Percentiles rank a stretch among this genome's conserved stretches.
phyloP scores from a whole-genome alignment of 345 rosid genomes.

The Alliaria petiolata region DNA sequence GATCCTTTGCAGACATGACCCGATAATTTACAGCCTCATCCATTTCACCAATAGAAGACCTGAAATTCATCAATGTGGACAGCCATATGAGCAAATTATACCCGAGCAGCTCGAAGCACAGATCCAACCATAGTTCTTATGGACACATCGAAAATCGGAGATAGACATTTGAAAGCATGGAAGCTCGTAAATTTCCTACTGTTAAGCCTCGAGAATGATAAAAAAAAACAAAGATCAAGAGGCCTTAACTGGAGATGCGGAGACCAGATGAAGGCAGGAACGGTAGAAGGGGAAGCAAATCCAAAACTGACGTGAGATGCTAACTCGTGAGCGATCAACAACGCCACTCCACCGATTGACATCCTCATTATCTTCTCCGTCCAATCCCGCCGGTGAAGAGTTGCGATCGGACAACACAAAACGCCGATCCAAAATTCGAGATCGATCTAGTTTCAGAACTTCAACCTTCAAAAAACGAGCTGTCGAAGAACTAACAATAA shows the following conservation, averaged over 20 bases:
- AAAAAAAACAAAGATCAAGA: not conserved
- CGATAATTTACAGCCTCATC: conserved; percentile 52
- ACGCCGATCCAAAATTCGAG: not conserved
- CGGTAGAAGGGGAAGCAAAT: conserved; percentile 36
- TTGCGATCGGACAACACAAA: not conserved
- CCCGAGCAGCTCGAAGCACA: too few relatives aligned
- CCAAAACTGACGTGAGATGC: not conserved
- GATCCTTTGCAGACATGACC: conserved; percentile 63
- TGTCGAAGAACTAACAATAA: not conserved
- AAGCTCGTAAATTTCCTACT: not conserved
- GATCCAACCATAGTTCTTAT: not conserved
- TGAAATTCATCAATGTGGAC: not conserved
- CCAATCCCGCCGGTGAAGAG: not conserved
- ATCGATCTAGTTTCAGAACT: not conserved
- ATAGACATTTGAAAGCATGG: not conserved
- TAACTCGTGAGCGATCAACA: conserved; percentile 6
- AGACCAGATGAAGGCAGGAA: conserved; percentile 78
- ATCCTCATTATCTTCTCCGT: not conserved
- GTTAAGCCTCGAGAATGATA: not conserved
- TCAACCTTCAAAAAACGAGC: not conserved
- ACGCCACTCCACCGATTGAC: not conserved
- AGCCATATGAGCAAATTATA: not conserved
- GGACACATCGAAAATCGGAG: not conserved
- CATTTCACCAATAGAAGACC: conserved; percentile 22
- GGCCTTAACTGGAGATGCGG: conserved; percentile 35